A percentile compares a stretch with the other conserved stretches of the same genome.
phyloP scores from a whole-genome alignment of 371 early-diverging fungal genomes.

The Mortierella sp. region DNA sequence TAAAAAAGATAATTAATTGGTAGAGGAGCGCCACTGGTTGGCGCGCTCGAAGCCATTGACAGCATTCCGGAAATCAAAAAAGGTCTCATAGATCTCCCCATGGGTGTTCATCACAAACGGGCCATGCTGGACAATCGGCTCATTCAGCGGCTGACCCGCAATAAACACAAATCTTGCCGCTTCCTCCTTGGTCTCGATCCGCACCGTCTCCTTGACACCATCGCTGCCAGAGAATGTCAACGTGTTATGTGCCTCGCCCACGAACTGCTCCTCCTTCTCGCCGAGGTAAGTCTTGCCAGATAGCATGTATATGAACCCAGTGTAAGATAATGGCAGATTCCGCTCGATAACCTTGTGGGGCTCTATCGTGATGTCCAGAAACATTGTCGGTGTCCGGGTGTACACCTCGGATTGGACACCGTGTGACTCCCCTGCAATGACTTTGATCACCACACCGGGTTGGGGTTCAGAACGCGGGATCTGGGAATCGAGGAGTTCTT shows the following conservation, averaged over 20 bases:
- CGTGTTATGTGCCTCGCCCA: constrained; percentile 64
- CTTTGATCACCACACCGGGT: constrained; percentile 74
- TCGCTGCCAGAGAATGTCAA: constrained; percentile 54
- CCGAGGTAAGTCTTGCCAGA: constrained; percentile 67
- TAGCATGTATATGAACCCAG: constrained; percentile 79
- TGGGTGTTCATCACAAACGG: constrained; percentile 73
- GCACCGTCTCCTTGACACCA: constrained; percentile 56
- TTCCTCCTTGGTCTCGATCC: constrained; percentile 65
- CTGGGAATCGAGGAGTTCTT: constrained; percentile 69
- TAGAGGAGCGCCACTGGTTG: not conserved
- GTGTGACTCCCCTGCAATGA: constrained; percentile 81
- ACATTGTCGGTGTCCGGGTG: constrained; percentile 79
- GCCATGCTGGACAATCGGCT: constrained; percentile 62
- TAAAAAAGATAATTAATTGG: not conserved
- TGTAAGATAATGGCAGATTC: constrained; percentile 70
- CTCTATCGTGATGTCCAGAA: constrained; percentile 75
- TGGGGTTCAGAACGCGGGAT: constrained; percentile 63
- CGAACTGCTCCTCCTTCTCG: constrained; percentile 44
- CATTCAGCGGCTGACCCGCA: constrained; percentile 43
- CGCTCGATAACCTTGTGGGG: constrained; percentile 66
- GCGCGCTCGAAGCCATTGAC: constrained; percentile 64
- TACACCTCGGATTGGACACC: constrained; percentile 73
- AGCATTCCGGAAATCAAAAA: constrained; percentile 61
- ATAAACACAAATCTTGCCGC: constrained; percentile 61
- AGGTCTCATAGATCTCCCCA: constrained; percentile 60